These are phyloP conservation scores for Circinella umbellata DNA, from an alignment of 371 early-diverging fungal genomes.

Conservation along the genomic window DNA sequence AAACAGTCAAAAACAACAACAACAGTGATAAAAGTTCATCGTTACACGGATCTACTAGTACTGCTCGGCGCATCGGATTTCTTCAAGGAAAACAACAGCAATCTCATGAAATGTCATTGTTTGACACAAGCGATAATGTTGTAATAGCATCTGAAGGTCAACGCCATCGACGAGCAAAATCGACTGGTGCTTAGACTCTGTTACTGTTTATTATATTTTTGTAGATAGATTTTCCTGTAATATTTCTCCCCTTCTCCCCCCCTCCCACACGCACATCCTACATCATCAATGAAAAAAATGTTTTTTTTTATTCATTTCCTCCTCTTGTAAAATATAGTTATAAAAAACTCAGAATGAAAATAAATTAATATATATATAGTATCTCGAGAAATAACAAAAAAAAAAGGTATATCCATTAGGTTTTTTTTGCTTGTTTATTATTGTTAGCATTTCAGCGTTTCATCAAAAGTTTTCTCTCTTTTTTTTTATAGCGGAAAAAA, in stretches of 20 bases:
- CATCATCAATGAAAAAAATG: no score
- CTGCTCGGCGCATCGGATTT: conserved; percentile 7
- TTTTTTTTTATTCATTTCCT: no score
- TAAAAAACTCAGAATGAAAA: no score
- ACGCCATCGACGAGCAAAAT: conserved; percentile 23
- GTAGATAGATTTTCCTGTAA: background rate
- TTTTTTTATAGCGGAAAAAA: no score
- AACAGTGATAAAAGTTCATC: background rate
- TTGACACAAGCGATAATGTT: background rate
- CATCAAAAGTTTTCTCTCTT: no score
- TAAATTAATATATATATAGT: no score
- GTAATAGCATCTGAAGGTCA: conserved; percentile 4
- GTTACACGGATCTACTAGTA: conserved; percentile 11
- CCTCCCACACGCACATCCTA: no score
- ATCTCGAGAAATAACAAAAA: no score
- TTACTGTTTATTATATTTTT: background rate
- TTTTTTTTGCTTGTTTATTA: no score
- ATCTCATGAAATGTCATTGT: background rate
- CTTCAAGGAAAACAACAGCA: conserved; percentile 3
- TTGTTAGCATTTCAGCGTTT: no score
- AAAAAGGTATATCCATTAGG: no score
- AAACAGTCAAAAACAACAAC: conserved; percentile 11
- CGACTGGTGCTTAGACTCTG: conserved; percentile 13
- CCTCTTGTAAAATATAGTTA: no score
- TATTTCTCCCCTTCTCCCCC: background rate